Evolutionary conservation across 371 early-diverging fungal species (phyloP).

Genomic region (Blakeslea trispora): DNA sequence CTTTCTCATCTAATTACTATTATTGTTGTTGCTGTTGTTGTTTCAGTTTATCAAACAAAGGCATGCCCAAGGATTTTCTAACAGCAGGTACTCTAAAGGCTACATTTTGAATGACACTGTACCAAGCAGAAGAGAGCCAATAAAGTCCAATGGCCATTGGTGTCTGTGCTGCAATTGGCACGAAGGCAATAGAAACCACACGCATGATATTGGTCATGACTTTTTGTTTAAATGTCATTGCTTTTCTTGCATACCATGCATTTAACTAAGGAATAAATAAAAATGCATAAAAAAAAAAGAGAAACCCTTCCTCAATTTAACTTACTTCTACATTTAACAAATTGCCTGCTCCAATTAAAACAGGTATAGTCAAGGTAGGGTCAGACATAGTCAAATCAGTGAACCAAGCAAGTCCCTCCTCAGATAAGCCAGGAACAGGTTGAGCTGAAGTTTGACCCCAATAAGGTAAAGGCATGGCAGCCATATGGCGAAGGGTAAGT

Average conservation of each 20-base stretch:
- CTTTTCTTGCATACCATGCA: conserved; percentile 47
- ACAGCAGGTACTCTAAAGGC: conserved; percentile 51
- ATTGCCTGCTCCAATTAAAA: conserved; percentile 69
- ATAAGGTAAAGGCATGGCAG: conserved; percentile 64
- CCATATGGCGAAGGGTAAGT: conserved; percentile 68
- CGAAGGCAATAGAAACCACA: conserved; percentile 59
- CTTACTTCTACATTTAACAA: conserved; percentile 72
- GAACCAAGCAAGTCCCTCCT: conserved; percentile 73
- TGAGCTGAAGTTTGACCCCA: conserved; percentile 36
- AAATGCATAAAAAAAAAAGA: neutral
- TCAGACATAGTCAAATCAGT: conserved; percentile 70
- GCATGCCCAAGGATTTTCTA: conserved; percentile 27
- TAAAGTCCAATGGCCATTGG: conserved; percentile 70
- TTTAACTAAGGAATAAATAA: conserved; percentile 46
- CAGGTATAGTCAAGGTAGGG: conserved; percentile 71
- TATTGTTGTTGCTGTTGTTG: neutral
- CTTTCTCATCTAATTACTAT: neutral
- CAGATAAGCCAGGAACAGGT: conserved; percentile 51
- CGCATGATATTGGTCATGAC: conserved; percentile 59
- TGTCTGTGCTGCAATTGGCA: conserved; percentile 70
- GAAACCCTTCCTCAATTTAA: neutral
- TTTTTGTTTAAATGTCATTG: conserved; percentile 45
- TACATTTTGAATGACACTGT: conserved; percentile 61
- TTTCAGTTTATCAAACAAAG: conserved; percentile 7
- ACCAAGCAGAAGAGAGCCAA: conserved; percentile 66